A percentile compares a stretch with the other conserved stretches of the same genome.
Evolutionary conservation across 805 yeast species (phyloP).

Genomic region (Millerozyma miso): DNA sequence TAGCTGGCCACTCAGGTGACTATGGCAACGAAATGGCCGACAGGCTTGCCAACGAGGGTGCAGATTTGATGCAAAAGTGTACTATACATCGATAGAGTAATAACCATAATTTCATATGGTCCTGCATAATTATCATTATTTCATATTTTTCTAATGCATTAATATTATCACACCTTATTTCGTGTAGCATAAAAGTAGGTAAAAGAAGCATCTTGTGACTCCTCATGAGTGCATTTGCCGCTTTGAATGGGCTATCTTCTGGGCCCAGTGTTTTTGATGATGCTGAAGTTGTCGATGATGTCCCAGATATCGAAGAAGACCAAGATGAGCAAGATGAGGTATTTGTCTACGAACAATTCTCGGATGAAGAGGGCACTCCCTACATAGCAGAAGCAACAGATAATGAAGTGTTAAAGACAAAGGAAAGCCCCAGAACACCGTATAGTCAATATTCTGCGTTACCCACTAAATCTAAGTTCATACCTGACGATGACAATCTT

Average conservation of each 20-base stretch:
- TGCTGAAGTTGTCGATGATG: slow-evolving; percentile 13
- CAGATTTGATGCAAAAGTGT: slow-evolving; percentile 26
- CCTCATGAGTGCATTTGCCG: slow-evolving; percentile 33
- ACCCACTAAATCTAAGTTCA: slow-evolving; percentile 29
- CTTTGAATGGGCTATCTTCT: slow-evolving; percentile 17
- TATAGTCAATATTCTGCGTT: neutral
- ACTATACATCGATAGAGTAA: neutral
- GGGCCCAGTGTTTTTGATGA: slow-evolving; percentile 8
- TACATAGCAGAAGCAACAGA: slow-evolving; percentile 1
- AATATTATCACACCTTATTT: neutral
- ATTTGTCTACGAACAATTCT: slow-evolving; percentile 1
- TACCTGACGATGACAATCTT: slow-evolving; percentile 34
- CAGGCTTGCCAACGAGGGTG: slow-evolving; percentile 64
- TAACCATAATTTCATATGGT: too few species aligned
- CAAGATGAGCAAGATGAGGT: slow-evolving; percentile 13
- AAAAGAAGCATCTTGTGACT: too few species aligned
- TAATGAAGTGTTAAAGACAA: neutral
- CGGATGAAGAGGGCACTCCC: neutral
- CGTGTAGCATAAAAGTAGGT: neutral
- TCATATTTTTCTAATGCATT: neutral
- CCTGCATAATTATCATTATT: neutral
- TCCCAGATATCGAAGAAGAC: slow-evolving; percentile 18
- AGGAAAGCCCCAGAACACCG: neutral
- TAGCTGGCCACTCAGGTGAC: slow-evolving; percentile 66
- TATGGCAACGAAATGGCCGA: slow-evolving; percentile 80